Percentiles rank a stretch among this genome's conserved stretches.
phyloP scores from a whole-genome alignment of 768 basidiomycete genomes.

The Leucocoprinus leucothites region DNA sequence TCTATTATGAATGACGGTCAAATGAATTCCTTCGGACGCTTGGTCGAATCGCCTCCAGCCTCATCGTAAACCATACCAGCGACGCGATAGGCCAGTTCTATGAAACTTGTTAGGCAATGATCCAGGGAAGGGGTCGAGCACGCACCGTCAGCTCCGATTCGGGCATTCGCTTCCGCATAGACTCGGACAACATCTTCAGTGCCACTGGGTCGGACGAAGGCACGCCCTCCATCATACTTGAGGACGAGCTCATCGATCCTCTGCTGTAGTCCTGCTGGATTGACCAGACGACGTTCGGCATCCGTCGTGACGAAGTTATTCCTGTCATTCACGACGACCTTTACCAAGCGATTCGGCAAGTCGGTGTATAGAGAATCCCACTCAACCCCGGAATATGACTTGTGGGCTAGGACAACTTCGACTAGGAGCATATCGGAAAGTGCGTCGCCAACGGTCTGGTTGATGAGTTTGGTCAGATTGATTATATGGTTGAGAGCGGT shows the following conservation, averaged over 20 bases:
- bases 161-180: constrained; percentile 86
- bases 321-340: constrained; percentile 83
- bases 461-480: constrained; percentile 82
- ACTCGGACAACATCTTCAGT: constrained; percentile 98
- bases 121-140: constrained; percentile 12
- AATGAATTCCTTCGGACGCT: constrained; percentile 74
- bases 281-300: constrained; percentile 86
- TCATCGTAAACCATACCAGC: constrained; percentile 85
- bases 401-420: constrained; percentile 87
- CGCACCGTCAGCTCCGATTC: constrained; percentile 80
- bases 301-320: constrained; percentile 86
- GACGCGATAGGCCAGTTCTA: constrained; percentile 84
- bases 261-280: constrained; percentile 74
- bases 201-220: constrained; percentile 95
- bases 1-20: constrained; percentile 28
- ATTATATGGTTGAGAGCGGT: constrained; percentile 75
- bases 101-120: constrained; percentile 6
- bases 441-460: constrained; percentile 98
- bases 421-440: constrained; percentile 95
- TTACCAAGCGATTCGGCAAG: constrained; percentile 91
- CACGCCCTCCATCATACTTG: constrained; percentile 79
- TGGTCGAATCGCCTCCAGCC: constrained; percentile 72
- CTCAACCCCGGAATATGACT: constrained; percentile 74
- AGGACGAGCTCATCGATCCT: constrained; percentile 79
- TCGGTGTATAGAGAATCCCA: constrained; percentile 96